A percentile compares a stretch with the other conserved stretches of the same genome.
These are phyloP conservation scores for Tetrapisispora fleetii DNA, from an alignment of 805 yeast species.

Conservation along the genomic window DNA sequence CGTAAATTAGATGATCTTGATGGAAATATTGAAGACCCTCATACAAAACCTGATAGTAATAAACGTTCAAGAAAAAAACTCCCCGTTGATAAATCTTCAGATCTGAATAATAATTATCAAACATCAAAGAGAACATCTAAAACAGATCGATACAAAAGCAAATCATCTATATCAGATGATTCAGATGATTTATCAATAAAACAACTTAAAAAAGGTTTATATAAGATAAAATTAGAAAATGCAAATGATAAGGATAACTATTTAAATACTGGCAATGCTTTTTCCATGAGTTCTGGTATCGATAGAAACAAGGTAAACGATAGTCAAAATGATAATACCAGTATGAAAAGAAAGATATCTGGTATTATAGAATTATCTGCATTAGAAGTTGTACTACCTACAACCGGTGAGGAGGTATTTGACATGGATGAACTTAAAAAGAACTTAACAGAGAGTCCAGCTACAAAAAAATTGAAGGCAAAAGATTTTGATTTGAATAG, in stretches of 20 bases:
- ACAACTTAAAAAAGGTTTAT: background rate
- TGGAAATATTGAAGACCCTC: background rate
- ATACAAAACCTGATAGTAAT: background rate
- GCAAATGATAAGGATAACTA: background rate
- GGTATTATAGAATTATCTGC: background rate
- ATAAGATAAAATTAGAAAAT: background rate
- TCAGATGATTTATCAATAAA: background rate
- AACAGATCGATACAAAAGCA: background rate
- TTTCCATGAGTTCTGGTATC: background rate
- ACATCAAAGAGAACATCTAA: no score
- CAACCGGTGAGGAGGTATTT: background rate
- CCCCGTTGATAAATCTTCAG: background rate
- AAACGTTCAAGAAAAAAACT: background rate
- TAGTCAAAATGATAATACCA: background rate
- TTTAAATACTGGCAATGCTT: background rate
- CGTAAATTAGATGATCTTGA: background rate
- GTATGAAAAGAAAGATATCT: background rate
- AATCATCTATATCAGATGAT: background rate
- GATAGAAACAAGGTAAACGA: background rate
- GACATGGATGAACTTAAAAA: background rate
- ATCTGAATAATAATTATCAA: background rate
- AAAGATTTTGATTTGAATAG: background rate
- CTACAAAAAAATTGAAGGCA: background rate
- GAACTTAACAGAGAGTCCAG: background rate
- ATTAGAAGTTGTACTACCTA: background rate